Base-by-base conservation (phyloP, 192 early-diverging fungal genomes). In the Backusella luteola region DNA sequence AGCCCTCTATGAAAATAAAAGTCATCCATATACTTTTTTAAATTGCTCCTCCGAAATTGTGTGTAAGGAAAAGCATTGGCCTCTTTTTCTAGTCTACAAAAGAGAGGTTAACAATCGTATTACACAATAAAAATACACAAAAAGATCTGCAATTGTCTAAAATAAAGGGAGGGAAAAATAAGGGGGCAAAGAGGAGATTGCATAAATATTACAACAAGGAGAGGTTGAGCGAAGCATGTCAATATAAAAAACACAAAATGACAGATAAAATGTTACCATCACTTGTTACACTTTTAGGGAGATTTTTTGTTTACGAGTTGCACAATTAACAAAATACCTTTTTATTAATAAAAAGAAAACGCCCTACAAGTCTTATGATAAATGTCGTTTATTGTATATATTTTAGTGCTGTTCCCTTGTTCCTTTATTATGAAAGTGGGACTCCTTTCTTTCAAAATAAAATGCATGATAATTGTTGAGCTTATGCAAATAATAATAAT, bases 61-160 rank as follows among this genome's bases (percentile, higher is more conserved):
- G 17, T 34, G 19, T 34, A 34, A 6, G 14, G 35, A 67, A 67
- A 67, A 67, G 67, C 67, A 67, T 67, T 67, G 67, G 11, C 67
- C 67, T 34, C 35, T 35, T 35, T 34, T 32, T 67, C 7, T 67
- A 19, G 19, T 29, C 34, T 67, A 67, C 66, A 38, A 21, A 41
- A 21, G 17, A 69, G 19, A 69, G 35, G 34, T 39, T 69, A 36
- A 69, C 35, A 36, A 38, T 69, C 35, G 9, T 38, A 35, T 23
- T 56, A 56, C 53, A 26, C 53, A 23, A 12, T 4, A n/a, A 56
- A 3, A 56, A 56, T 19, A 49, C 19, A 56, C 21, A 59, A 59
- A 23, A 59, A 59, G 53, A 59, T 59, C 53, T 59, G 9, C 53
- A 59, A 49, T n/a, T 59, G 53, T 59, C 23, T 59, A 59, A 59